Conservation (phyloP, 2,329 filamentous ascomycete species). For the Sporothrix brunneoviolacea region DNA sequence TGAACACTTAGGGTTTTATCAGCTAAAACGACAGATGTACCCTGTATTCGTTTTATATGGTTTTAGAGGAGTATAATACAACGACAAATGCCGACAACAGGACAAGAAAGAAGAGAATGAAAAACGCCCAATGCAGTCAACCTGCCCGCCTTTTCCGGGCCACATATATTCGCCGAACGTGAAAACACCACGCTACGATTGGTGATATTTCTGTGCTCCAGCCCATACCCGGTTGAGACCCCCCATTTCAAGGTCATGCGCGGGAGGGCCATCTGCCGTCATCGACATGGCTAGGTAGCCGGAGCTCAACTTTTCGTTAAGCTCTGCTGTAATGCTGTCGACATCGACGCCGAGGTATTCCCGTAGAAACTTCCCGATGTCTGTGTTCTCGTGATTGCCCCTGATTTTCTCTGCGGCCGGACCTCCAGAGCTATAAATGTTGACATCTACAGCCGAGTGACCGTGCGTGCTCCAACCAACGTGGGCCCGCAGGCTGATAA, state of each 20-base stretch:
- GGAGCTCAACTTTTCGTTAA: slow-evolving; percentile 44
- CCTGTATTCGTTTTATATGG: too few relatives aligned
- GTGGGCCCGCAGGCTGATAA: slow-evolving; percentile 81
- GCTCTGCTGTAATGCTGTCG: slow-evolving; percentile 66
- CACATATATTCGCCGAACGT: too few relatives aligned
- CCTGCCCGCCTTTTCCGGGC: too few relatives aligned
- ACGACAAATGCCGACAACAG: too few relatives aligned
- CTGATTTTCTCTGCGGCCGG: slow-evolving; percentile 56
- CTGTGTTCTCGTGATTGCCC: slow-evolving; percentile 93
- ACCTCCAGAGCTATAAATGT: slow-evolving; percentile 79
- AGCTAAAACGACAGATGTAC: too few relatives aligned
- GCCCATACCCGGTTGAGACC: slow-evolving; percentile 2
- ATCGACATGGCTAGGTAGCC: not conserved
- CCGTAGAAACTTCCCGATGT: slow-evolving; percentile 75
- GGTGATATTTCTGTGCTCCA: not conserved
- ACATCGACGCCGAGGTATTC: slow-evolving; percentile 77
- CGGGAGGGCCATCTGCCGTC: not conserved
- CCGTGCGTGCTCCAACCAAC: slow-evolving; percentile 94
- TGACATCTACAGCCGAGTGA: slow-evolving; percentile 90
- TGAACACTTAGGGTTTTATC: too few relatives aligned
- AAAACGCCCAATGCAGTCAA: too few relatives aligned
- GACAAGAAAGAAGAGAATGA: not conserved
- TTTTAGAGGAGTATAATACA: too few relatives aligned
- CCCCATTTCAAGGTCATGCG: slow-evolving; percentile 9
- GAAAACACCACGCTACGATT: not conserved